Percentiles rank a stretch among this genome's conserved stretches.
Conservation (phyloP, 495 filamentous ascomycete species). For the Xylaria curta region DNA sequence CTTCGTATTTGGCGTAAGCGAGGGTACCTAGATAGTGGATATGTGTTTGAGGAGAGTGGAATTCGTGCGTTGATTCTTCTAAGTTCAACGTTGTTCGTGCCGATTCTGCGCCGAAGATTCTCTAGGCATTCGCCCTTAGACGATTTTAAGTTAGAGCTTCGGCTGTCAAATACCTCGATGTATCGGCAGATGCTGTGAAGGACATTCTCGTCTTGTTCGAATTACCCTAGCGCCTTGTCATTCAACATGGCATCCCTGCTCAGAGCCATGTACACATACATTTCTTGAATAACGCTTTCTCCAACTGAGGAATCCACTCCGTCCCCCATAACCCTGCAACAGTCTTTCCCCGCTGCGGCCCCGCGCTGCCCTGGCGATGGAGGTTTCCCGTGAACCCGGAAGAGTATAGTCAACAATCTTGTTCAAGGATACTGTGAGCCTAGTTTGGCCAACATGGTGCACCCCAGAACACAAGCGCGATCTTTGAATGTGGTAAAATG, state of each 20-base stretch:
- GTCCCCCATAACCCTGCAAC: conserved; percentile 19
- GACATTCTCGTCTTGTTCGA: background rate
- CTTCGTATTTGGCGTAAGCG: background rate
- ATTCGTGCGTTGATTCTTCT: background rate
- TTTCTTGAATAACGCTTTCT: conserved; percentile 18
- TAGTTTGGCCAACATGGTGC: conserved; percentile 23
- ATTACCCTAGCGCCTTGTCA: conserved; percentile 8
- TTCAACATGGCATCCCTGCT: conserved; percentile 20
- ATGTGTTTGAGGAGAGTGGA: conserved; percentile 1
- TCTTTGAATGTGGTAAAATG: conserved; percentile 11
- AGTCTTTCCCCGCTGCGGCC: conserved; percentile 28
- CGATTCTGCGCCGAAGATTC: background rate
- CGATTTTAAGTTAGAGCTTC: background rate
- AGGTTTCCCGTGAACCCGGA: conserved; percentile 25
- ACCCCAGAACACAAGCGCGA: conserved; percentile 25
- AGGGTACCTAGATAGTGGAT: background rate
- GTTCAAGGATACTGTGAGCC: conserved; percentile 13
- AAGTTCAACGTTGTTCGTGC: background rate
- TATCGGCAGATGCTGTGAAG: conserved; percentile 8
- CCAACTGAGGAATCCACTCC: conserved; percentile 25
- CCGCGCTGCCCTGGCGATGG: conserved; percentile 26
- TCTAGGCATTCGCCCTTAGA: conserved; percentile 9
- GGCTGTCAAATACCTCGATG: conserved; percentile 3
- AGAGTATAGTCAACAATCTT: conserved; percentile 20
- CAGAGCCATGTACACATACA: conserved; percentile 12